Base-by-base conservation (phyloP, 768 basidiomycete genomes). In the Hygrocybe punicea region DNA sequence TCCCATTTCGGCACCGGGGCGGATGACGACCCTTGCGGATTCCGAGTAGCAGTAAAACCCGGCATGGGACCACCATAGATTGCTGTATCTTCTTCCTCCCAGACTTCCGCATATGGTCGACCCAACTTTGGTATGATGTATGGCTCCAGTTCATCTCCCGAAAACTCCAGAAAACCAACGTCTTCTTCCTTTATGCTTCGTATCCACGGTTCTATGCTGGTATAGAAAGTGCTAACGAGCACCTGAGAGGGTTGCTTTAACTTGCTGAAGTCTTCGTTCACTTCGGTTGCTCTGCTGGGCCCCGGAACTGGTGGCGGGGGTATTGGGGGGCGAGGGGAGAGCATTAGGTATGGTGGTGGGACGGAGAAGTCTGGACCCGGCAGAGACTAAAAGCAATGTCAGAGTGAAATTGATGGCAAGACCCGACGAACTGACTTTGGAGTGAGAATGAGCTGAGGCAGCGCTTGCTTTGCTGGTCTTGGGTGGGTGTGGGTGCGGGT, bases 101-200 rank as follows among this genome's bases (percentile, higher is more conserved):
- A 99, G 0, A 87, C 78, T 52, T 96, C 91, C 34, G 84, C 74
- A 65, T 98, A 99, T 72, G 96, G 94, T 62, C 85, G 78, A 19
- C 82, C 96, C 1, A 97, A 81, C 55, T 87, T 83, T 25, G 96
- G 96, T 73, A 95, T 83, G 34, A 92, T 72, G 65, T 84, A 97
- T 0, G 92, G 88, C 56, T 93, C 91, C 8, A 91, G 78, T 59
- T 97, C 94, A 65, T 98, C 94, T n/a, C 83, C 90, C 10, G 87
- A 86, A 65, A 90, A 90, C 58, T 92, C 89, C 52, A 99, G 79
- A 71, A 93, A 95, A 2, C 96, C 96, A 25, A 98, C 75, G 67
- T 99, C 97, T 71, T 98, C 97, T 72, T 98, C 97, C 60, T 88
- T 88, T 44, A 98, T 85, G 21, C 84, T 83, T 51, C 94, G 86